Percentiles rank a stretch among this genome's conserved stretches.
These are phyloP conservation scores for Thamnidium elegans DNA, from an alignment of 192 early-diverging fungal species.

Conservation along the genomic window DNA sequence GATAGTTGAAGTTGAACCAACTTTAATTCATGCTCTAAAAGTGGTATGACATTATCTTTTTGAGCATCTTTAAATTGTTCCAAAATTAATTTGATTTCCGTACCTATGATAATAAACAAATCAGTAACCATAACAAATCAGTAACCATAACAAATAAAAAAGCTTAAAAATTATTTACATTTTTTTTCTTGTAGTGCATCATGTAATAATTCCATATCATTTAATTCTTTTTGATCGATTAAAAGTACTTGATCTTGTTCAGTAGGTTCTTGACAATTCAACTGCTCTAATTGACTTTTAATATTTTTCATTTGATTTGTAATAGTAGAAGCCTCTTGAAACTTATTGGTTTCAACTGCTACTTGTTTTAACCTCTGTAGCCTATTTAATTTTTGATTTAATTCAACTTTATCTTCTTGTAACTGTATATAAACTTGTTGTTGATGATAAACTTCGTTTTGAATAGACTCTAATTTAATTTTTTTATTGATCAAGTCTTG, in stretches of 20 bases:
- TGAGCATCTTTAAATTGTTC: not conserved
- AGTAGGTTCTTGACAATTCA: not conserved
- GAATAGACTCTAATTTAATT: too few species aligned
- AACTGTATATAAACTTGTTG: not conserved
- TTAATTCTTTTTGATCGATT: slow-evolving; percentile 3
- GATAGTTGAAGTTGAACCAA: not conserved
- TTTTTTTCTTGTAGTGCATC: slow-evolving; percentile 8
- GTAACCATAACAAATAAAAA: slow-evolving; percentile 1
- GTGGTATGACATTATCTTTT: not conserved
- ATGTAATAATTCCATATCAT: not conserved
- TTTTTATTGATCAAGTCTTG: not conserved
- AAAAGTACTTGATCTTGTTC: not conserved
- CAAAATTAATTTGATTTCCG: slow-evolving; percentile 4
- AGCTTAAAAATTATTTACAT: slow-evolving; percentile 1
- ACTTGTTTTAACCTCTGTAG: slow-evolving; percentile 8
- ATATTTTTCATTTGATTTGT: slow-evolving; percentile 9
- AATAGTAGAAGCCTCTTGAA: not conserved
- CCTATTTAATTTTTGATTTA: not conserved
- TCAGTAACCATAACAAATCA: too few species aligned
- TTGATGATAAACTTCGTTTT: not conserved
- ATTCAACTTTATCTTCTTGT: not conserved
- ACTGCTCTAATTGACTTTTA: not conserved
- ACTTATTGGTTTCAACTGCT: not conserved
- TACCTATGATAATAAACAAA: not conserved
- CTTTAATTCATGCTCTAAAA: not conserved